Conservation (phyloP, 2,329 filamentous ascomycete species). For the Aspergillus felis region DNA sequence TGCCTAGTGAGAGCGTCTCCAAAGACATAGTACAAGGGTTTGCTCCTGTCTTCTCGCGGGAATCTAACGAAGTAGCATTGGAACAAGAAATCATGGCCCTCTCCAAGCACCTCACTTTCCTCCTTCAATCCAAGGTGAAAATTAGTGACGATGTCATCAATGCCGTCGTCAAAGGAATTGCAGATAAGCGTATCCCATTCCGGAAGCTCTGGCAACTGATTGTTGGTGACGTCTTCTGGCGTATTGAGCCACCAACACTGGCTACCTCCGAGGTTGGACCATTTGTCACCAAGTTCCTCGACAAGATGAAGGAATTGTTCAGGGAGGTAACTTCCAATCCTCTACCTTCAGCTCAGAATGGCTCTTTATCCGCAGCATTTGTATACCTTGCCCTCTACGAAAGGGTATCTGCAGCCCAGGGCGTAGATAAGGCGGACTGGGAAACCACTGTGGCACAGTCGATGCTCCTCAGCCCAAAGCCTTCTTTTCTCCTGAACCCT, state of each 20-base stretch:
- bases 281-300: slow-evolving; percentile 49
- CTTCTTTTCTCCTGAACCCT: slow-evolving; percentile 80
- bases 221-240: slow-evolving; percentile 66
- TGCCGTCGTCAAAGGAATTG: slow-evolving; percentile 72
- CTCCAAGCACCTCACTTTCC: slow-evolving; percentile 59
- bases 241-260: slow-evolving; percentile 46
- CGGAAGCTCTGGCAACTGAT: slow-evolving; percentile 77
- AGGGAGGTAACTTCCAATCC: slow-evolving; percentile 76
- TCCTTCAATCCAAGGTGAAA: slow-evolving; percentile 58
- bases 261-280: slow-evolving; percentile 44
- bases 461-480: slow-evolving; percentile 69
- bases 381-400: slow-evolving; percentile 64
- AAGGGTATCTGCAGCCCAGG: slow-evolving; percentile 51
- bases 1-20: slow-evolving; percentile 59
- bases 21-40: slow-evolving; percentile 65
- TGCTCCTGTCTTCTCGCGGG: slow-evolving; percentile 68
- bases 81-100: slow-evolving; percentile 71
- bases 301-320: slow-evolving; percentile 61
- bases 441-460: slow-evolving; percentile 59
- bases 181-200: slow-evolving; percentile 76
- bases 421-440: slow-evolving; percentile 47
- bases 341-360: slow-evolving; percentile 72
- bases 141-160: slow-evolving; percentile 66
- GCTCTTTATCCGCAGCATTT: slow-evolving; percentile 75
- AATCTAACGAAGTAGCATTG: slow-evolving; percentile 82